Conservation (phyloP, 2,329 filamentous ascomycete species). For the Fusarium sp. region DNA sequence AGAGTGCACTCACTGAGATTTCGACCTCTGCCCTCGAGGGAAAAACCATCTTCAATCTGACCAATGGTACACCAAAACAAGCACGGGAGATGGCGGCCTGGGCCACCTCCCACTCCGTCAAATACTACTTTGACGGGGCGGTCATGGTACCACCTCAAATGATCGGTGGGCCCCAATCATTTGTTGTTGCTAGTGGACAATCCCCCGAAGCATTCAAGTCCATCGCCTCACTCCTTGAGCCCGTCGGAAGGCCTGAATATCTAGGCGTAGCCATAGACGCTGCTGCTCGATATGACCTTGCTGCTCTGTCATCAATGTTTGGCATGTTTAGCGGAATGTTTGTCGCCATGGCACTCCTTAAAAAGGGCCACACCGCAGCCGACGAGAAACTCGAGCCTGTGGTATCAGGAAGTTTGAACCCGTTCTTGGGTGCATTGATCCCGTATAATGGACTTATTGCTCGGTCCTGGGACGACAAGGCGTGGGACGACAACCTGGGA, state of each 20-base stretch:
- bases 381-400: not conserved
- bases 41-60: not conserved
- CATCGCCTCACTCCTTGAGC: not conserved
- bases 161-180: not conserved
- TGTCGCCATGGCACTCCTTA: not conserved
- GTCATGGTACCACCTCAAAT: not conserved
- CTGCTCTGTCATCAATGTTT: slow-evolving; percentile 7
- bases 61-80: not conserved
- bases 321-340: slow-evolving; percentile 10
- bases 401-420: not conserved
- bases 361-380: not conserved
- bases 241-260: not conserved
- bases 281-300: slow-evolving; percentile 10
- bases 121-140: not conserved
- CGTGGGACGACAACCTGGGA: not conserved
- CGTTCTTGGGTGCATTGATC: not conserved
- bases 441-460: not conserved
- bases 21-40: not conserved
- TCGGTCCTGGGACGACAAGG: not conserved
- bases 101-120: not conserved
- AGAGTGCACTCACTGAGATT: not conserved
- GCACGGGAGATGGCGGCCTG: not conserved
- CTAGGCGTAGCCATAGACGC: not conserved
- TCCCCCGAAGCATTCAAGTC: not conserved
- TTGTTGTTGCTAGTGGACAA: not conserved